Evolutionary conservation across 2,329 filamentous ascomycete genomes (phyloP).

Genomic region (Phoma herbarum): DNA sequence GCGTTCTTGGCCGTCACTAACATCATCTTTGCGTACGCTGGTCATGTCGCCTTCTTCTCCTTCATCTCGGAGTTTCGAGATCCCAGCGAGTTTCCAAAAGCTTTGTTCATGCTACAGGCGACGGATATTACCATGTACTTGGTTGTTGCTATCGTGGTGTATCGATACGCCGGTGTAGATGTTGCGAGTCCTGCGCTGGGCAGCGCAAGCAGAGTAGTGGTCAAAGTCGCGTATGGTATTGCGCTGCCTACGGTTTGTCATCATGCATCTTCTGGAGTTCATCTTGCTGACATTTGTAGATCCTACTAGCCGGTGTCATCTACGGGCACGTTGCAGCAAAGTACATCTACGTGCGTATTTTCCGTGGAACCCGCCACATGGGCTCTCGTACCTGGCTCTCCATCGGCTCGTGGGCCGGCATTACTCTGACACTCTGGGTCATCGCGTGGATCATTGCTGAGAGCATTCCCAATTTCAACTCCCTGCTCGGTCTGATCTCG

Average conservation of each 20-base stretch:
- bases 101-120: slow-evolving; percentile 67
- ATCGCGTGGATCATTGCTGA: slow-evolving; percentile 73
- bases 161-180: slow-evolving; percentile 67
- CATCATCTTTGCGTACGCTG: slow-evolving; percentile 75
- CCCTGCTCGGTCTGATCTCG: slow-evolving; percentile 67
- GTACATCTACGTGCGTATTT: slow-evolving; percentile 70
- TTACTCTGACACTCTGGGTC: slow-evolving; percentile 65
- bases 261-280: no score
- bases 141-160: slow-evolving; percentile 72
- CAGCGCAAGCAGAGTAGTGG: slow-evolving; percentile 65
- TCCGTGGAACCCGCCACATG: slow-evolving; percentile 62
- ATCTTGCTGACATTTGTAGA: slow-evolving; percentile 43
- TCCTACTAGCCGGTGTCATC: slow-evolving; percentile 74
- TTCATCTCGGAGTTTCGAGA: slow-evolving; percentile 71
- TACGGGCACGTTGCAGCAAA: slow-evolving; percentile 69
- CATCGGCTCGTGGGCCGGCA: slow-evolving; percentile 65
- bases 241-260: slow-evolving; percentile 65
- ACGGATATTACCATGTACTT: slow-evolving; percentile 69
- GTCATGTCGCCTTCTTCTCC: slow-evolving; percentile 72
- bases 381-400: slow-evolving; percentile 28
- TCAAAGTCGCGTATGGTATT: slow-evolving; percentile 73
- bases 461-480: slow-evolving; percentile 73
- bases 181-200: slow-evolving; percentile 70
- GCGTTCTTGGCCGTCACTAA: slow-evolving; percentile 54
- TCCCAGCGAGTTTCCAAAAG: slow-evolving; percentile 67